phyloP scores from a whole-genome alignment of 129 eudicot genomes.

The Cynara cardunculus region DNA sequence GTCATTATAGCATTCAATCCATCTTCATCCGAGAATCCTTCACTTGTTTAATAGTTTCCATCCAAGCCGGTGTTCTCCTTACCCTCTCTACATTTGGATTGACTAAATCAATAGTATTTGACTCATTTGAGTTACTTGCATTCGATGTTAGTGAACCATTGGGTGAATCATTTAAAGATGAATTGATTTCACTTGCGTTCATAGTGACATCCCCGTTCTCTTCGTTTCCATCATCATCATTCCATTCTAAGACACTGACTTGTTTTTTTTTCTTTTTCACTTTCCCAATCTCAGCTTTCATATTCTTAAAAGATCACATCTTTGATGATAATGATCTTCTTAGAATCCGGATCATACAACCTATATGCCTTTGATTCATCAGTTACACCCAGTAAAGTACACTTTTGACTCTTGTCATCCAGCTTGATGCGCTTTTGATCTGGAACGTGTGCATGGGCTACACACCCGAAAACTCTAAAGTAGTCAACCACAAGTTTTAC shows the following conservation, averaged over 20 bases:
- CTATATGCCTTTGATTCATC: neutral
- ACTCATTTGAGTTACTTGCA: no score
- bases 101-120: no score
- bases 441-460: constrained; percentile 11
- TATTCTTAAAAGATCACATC: constrained; percentile 11
- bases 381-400: neutral
- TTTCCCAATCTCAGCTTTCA: neutral
- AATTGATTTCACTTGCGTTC: no score
- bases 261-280: neutral
- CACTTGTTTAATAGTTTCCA: neutral
- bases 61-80: neutral
- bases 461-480: neutral
- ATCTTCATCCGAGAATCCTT: neutral
- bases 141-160: no score
- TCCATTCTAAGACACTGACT: neutral
- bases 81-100: neutral
- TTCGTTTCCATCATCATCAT: neutral
- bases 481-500: neutral
- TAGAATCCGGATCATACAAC: neutral
- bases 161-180: no score
- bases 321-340: neutral
- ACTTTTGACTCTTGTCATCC: neutral
- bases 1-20: neutral
- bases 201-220: neutral
- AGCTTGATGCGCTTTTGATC: neutral